phyloP scores from a whole-genome alignment of 1,284 basidiomycete genomes.

The Sanghuangporus baumii region DNA sequence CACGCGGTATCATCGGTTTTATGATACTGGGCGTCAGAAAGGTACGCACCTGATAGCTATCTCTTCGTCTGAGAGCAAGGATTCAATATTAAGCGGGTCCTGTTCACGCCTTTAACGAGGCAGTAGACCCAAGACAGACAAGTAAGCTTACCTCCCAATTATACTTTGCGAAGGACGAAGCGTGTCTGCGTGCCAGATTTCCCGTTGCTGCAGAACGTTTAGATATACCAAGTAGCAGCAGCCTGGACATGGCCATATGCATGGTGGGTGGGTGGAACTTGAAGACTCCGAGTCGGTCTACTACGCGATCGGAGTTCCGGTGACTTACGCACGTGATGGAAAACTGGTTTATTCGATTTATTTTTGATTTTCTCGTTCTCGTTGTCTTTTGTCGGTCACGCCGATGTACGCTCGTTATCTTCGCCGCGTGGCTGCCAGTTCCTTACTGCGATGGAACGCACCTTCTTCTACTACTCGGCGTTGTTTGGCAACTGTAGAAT shows the following conservation, averaged over 20 bases:
- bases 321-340: background rate
- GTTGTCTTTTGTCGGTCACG: background rate
- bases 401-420: background rate
- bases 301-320: background rate
- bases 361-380: background rate
- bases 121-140: background rate
- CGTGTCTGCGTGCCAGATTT: background rate
- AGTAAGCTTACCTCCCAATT: constrained; percentile 56
- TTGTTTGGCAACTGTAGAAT: background rate
- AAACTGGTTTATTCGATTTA: too few species aligned
- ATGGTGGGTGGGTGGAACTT: too few species aligned
- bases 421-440: background rate
- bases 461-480: background rate
- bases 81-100: constrained; percentile 76
- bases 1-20: background rate
- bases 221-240: background rate
- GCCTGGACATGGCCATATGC: background rate
- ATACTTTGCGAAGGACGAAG: constrained; percentile 32
- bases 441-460: background rate
- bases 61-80: constrained; percentile 86
- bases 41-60: constrained; percentile 72
- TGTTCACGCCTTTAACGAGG: constrained; percentile 25
- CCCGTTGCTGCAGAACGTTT: background rate
- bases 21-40: background rate
- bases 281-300: too few species aligned